A percentile compares a stretch with the other conserved stretches of the same genome.
Evolutionary conservation across 2,329 filamentous ascomycete genomes (phyloP).

Genomic region (Cercospora sesami): DNA sequence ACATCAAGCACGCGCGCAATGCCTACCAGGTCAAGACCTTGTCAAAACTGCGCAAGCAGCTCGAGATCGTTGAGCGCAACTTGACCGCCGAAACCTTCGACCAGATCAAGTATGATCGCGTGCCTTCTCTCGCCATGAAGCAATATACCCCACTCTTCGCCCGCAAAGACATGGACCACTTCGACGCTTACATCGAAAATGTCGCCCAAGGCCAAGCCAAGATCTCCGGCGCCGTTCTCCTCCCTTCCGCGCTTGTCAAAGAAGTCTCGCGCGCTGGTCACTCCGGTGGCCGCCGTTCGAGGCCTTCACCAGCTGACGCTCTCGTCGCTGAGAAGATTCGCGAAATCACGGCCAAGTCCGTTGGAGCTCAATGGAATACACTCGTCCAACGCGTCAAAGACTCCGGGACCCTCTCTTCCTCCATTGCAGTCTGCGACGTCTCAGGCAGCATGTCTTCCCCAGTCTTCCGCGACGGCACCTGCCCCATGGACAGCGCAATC

Average conservation of each 20-base stretch:
- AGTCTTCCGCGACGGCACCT: slow-evolving; percentile 48
- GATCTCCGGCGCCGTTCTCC: slow-evolving; percentile 58
- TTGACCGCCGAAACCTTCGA: slow-evolving; percentile 50
- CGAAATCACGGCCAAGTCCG: slow-evolving; percentile 42
- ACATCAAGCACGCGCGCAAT: slow-evolving; percentile 57
- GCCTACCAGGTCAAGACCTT: slow-evolving; percentile 53
- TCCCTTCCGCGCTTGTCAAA: slow-evolving; percentile 54
- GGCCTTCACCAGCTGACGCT: slow-evolving; percentile 12
- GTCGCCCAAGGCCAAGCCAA: slow-evolving; percentile 52
- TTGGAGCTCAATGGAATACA: slow-evolving; percentile 57
- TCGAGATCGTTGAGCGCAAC: slow-evolving; percentile 56
- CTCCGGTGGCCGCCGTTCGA: neutral
- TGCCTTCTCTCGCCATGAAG: slow-evolving; percentile 60
- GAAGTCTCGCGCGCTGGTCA: neutral
- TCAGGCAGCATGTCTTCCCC: slow-evolving; percentile 54
- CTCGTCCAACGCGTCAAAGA: slow-evolving; percentile 60
- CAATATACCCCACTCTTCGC: slow-evolving; percentile 53
- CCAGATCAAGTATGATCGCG: slow-evolving; percentile 58
- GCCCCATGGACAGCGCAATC: slow-evolving; percentile 56
- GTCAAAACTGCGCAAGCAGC: slow-evolving; percentile 55
- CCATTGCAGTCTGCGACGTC: slow-evolving; percentile 61
- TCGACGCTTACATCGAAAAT: slow-evolving; percentile 52
- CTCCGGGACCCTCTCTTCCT: slow-evolving; percentile 54
- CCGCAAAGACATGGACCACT: slow-evolving; percentile 53
- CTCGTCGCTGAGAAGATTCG: slow-evolving; percentile 37